These are phyloP conservation scores for Penicillium paneum DNA, from an alignment of 2,329 filamentous ascomycete genomes.

Conservation along the genomic window DNA sequence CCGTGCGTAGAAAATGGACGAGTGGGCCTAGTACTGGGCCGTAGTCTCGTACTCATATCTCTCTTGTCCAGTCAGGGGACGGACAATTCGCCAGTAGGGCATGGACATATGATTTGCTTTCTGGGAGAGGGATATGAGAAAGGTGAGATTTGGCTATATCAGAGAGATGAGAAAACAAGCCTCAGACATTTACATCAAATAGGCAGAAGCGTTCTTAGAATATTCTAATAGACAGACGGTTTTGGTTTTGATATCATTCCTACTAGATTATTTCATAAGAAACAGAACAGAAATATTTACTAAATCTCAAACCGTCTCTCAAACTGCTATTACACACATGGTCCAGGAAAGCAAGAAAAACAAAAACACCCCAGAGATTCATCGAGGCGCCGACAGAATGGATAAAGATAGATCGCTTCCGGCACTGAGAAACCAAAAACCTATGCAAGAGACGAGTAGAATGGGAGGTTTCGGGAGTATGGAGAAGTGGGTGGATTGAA, in stretches of 20 bases:
- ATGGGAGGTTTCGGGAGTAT: conserved; percentile 1
- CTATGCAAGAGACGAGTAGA: conserved; percentile 18
- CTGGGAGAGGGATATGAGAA: too few relatives aligned
- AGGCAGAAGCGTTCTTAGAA: too few relatives aligned
- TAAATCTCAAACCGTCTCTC: background rate
- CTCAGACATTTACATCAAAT: background rate
- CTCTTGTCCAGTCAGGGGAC: background rate
- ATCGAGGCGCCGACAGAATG: conserved; percentile 7
- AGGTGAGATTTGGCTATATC: too few relatives aligned
- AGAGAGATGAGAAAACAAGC: too few relatives aligned
- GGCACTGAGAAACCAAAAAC: conserved; percentile 8
- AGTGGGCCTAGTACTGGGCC: background rate
- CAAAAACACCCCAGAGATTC: conserved; percentile 3
- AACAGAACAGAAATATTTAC: background rate
- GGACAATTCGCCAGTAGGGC: too few relatives aligned
- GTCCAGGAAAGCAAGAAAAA: background rate
- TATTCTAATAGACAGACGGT: background rate
- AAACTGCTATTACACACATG: conserved; percentile 8
- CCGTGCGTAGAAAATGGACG: background rate
- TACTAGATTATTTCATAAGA: background rate
- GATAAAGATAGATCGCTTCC: conserved; percentile 14
- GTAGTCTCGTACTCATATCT: background rate
- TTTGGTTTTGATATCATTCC: background rate
- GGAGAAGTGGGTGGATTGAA: conserved; percentile 1
- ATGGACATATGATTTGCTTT: too few relatives aligned